Evolutionary conservation across 2,329 filamentous ascomycete species (phyloP), one percentile per base, ranked within the genome.

Genomic region (Fusarium sp.): DNA sequence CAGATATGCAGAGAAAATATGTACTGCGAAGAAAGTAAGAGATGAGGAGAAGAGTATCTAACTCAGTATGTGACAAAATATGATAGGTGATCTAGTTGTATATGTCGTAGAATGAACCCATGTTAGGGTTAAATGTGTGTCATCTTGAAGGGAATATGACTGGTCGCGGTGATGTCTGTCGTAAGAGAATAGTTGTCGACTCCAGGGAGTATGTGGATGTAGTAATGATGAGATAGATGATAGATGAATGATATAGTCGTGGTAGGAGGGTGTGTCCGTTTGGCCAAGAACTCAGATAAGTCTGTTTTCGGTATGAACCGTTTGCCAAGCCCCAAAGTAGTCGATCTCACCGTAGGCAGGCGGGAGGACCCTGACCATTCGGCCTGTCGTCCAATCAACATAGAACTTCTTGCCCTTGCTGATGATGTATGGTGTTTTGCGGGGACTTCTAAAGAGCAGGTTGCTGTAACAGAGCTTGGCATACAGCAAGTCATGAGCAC

Each of bases 391-490:
- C 89, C 89, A 90, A 82, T 90, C 88, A 48, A 90, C 87, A 67
- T 85, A 85, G 87, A 88, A 90, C 76, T 88, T 84, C 78, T 87
- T 89, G 47, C 88, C 89, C 70, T 87, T 85, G 79, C 83, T 84
- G 75, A 90, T 85, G 64, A 90, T 85, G 73, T 88, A 88, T 75
- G 89, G 88, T 68, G 85, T 88, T 78, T 90, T 90, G 59, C 89
- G 83, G 30, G 89, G 89, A 66, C 86, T 88, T 64, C 87, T 84
- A 78, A 87, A 88, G 30, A 89, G 83, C 15, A 90, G 81, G 56
- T 89, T 87, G n/a, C 87, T 86, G 79, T 89, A 89, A 80, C 89
- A 90, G 15, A 89, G 83, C 79, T 88, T 89, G 58, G 89, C 89
- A 68, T 90, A 90, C 34, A 89, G 81, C 80, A 89, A 84, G 74